Evolutionary conservation across 2,329 filamentous ascomycete genomes (phyloP), one percentile per base, ranked within the genome.

Genomic region (Parastagonospora avenae): DNA sequence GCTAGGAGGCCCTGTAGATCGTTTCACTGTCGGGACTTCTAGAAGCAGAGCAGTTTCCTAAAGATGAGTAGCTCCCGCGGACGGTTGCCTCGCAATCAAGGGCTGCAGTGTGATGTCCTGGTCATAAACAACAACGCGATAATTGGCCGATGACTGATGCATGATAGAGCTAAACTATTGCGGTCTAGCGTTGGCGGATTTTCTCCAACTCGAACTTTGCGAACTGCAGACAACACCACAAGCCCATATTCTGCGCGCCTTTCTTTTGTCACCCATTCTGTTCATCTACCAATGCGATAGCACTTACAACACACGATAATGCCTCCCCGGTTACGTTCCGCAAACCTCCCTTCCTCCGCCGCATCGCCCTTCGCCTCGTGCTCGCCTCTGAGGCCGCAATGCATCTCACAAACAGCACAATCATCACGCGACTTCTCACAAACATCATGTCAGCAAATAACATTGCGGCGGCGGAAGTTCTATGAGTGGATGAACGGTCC

Each of bases 401-500:
- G 55, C 51, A 60, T 65, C 52, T 48, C 60, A 44, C 61, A 58
- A 28, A 53, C 62, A 43, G 49, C 58, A 36, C 63, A 50, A 46
- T 48, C 56, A 62, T 62, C 60, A 38, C 70, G 71, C 35, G 60
- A 68, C 10, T 74, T 74, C 46, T 73, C 71, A 50, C 70, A 72
- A 39, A 68, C 72, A 58, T 64, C 68, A 62, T 67, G 66, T 53
- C 65, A 62, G 29, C 68, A 67, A 43, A 59, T 76, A 49, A 85
- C 82, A 37, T 75, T 75, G 57, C 76, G 81, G 36, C 80, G 83
- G 52, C 74, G 77, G 50, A 73, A 79, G 42, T 85, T 86, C 77
- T 84, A 81, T 60, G 72, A 74, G 54, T 87, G 85, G 85, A 76
- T 87, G 32, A 79, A 81, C 53, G 81, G 81, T 1, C 79, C 81